These are phyloP conservation scores for Syncephalastrum racemosum DNA, from an alignment of 371 early-diverging fungal genomes.

Conservation along the genomic window DNA sequence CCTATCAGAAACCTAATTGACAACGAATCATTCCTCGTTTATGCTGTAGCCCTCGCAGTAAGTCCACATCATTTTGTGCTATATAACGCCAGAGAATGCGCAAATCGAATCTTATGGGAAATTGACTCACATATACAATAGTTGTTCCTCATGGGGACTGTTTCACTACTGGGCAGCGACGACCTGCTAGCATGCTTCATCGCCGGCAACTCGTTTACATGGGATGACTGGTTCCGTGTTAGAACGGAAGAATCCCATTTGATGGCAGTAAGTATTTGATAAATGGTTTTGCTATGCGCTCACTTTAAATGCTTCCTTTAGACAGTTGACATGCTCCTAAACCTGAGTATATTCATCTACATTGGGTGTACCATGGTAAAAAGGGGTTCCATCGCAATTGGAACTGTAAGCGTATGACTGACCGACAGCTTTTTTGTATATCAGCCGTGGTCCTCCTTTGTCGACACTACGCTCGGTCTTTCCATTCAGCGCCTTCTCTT, in stretches of 20 bases:
- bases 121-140: constrained; percentile 11
- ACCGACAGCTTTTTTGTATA: background rate
- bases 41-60: constrained; percentile 81
- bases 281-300: background rate
- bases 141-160: constrained; percentile 76
- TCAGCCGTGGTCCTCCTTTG: constrained; percentile 69
- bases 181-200: constrained; percentile 90
- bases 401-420: background rate
- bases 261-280: constrained; percentile 56
- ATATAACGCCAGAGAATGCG: background rate
- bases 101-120: too few relatives aligned
- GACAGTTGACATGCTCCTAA: constrained; percentile 83
- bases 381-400: background rate
- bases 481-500: constrained; percentile 61
- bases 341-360: constrained; percentile 85
- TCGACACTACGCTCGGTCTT: constrained; percentile 32
- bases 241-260: constrained; percentile 82
- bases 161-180: constrained; percentile 77
- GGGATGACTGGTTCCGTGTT: constrained; percentile 85
- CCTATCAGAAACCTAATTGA: constrained; percentile 68
- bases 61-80: constrained; percentile 5
- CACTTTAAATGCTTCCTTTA: background rate
- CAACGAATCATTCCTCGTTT: constrained; percentile 85
- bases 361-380: constrained; percentile 77
- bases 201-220: constrained; percentile 84